A percentile compares a stretch with the other conserved stretches of the same genome.
Conservation (phyloP, 352 stramenopile genomes). For the Paralagenidium karlingii region DNA sequence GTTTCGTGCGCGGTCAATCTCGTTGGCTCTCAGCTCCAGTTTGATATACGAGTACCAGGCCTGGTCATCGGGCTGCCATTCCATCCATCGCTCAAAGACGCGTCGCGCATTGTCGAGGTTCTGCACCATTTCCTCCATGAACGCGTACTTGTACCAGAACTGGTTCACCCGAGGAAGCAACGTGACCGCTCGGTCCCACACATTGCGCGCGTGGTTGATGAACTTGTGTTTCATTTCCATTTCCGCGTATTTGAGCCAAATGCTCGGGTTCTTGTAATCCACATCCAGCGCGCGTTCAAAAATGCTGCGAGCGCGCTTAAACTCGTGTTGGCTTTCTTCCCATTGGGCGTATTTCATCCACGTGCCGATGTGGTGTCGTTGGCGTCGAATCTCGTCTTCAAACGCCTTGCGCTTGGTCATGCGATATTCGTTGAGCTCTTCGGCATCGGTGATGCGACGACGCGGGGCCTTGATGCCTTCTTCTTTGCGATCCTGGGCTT, state of each 20-base stretch:
- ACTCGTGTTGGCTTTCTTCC: conserved; percentile 98
- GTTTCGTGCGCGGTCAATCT: conserved; percentile 73
- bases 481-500: conserved; percentile 84
- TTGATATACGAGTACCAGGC: conserved; percentile 98
- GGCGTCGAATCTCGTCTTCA: conserved; percentile 94
- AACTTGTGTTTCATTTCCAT: conserved; percentile 99
- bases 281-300: conserved; percentile 98
- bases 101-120: conserved; percentile 88
- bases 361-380: conserved; percentile 92
- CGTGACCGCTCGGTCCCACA: conserved; percentile 90
- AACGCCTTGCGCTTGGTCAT: conserved; percentile 89
- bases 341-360: conserved; percentile 99
- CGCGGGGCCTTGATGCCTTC: conserved; percentile 58
- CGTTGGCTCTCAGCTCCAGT: conserved; percentile 91
- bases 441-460: conserved; percentile 78
- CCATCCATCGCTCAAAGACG: conserved; percentile 96
- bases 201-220: conserved; percentile 96
- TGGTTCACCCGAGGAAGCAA: conserved; percentile 93
- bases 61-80: conserved; percentile 97
- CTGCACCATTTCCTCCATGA: conserved; percentile 99
- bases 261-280: conserved; percentile 88
- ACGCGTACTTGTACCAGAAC: conserved; percentile 99
- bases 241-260: conserved; percentile 98
- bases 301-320: conserved; percentile 91
- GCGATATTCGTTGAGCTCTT: conserved; percentile 88